These are phyloP conservation scores for Rhynchosporium graminicola DNA, from an alignment of 2,329 filamentous ascomycete genomes.

Conservation along the genomic window DNA sequence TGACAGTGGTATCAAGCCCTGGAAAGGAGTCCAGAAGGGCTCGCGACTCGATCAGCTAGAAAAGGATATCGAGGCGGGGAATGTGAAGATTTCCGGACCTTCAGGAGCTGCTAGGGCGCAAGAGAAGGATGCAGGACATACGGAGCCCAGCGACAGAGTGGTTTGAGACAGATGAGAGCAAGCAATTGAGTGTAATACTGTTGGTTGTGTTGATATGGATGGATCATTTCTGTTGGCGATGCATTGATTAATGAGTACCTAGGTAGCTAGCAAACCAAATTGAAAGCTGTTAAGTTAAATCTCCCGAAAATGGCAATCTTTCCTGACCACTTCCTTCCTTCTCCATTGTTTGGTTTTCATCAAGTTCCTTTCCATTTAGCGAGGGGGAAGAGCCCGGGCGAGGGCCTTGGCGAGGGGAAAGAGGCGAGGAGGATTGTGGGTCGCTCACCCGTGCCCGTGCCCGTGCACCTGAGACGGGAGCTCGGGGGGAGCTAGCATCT, in stretches of 20 bases:
- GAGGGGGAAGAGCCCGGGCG: no score
- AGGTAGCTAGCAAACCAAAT: neutral
- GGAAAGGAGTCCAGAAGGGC: conserved; percentile 49
- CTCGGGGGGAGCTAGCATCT: conserved; percentile 13
- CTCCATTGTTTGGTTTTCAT: no score
- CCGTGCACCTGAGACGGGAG: no score
- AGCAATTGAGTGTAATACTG: neutral
- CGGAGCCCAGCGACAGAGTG: conserved; percentile 13
- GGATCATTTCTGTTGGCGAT: neutral
- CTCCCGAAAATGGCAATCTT: no score
- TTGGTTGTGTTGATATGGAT: neutral
- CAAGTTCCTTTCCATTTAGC: no score
- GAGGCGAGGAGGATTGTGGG: no score
- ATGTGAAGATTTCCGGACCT: conserved; percentile 34
- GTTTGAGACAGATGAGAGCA: neutral
- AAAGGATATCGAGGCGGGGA: conserved; percentile 48
- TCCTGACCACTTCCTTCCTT: no score
- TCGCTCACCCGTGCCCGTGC: no score
- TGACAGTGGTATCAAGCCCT: conserved; percentile 57
- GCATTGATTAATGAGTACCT: neutral
- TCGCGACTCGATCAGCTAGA: conserved; percentile 50
- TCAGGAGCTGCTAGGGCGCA: conserved; percentile 5
- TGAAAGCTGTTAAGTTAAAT: neutral
- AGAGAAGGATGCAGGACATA: conserved; percentile 6
- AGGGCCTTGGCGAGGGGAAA: no score